Evolutionary conservation across 768 basidiomycete genomes (phyloP).

Genomic region (Suillus tomentosus): DNA sequence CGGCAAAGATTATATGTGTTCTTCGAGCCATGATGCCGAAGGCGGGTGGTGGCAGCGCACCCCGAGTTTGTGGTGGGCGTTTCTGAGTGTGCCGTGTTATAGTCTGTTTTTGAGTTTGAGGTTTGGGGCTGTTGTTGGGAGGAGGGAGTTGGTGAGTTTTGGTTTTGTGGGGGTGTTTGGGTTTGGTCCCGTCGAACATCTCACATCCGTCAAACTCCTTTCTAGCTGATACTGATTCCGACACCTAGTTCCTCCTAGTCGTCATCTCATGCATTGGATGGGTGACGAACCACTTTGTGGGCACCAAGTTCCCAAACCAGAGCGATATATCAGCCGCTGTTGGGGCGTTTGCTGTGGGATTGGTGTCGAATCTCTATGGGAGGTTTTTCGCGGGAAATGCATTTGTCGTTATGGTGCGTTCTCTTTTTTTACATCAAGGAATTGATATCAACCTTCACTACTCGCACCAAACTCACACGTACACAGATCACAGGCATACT

Average conservation of each 20-base stretch:
- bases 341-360: conserved; percentile 81
- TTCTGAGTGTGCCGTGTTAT: conserved; percentile 71
- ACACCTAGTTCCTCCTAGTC: conserved; percentile 44
- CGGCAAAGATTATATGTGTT: conserved; percentile 63
- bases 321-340: conserved; percentile 79
- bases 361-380: conserved; percentile 77
- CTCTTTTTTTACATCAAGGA: background rate
- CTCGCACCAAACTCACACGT: background rate
- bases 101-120: conserved; percentile 67
- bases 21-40: conserved; percentile 50
- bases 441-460: background rate
- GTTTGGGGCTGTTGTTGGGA: conserved; percentile 58
- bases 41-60: conserved; percentile 77
- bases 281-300: conserved; percentile 72
- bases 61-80: conserved; percentile 74
- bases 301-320: conserved; percentile 61
- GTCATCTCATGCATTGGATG: conserved; percentile 70
- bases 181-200: background rate
- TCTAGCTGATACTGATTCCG: background rate
- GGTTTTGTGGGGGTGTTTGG: background rate
- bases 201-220: background rate
- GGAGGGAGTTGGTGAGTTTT: conserved; percentile 54
- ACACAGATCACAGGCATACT: conserved; percentile 71
- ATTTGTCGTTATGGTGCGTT: conserved; percentile 77
- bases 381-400: conserved; percentile 72